Conservation (phyloP, 2,329 filamentous ascomycete genomes). For the Biscogniauxia marginata region DNA sequence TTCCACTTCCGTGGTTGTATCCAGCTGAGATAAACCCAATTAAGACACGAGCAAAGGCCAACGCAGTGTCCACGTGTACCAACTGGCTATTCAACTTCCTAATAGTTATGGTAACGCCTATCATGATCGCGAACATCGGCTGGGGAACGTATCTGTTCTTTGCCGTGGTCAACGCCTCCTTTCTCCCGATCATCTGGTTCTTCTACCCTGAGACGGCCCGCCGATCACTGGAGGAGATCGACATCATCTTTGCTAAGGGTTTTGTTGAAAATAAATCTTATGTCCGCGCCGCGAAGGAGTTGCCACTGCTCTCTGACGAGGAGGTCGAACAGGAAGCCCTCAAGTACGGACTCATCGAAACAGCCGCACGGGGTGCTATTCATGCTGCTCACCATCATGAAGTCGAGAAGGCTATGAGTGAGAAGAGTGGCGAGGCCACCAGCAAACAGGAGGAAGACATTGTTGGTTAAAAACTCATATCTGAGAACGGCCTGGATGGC, state of each 20-base stretch:
- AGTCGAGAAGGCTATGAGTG: constrained; percentile 20
- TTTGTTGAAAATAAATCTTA: constrained; percentile 58
- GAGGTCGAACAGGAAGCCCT: constrained; percentile 52
- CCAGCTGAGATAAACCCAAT: constrained; percentile 55
- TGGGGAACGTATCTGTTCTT: constrained; percentile 56
- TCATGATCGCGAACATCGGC: constrained; percentile 57
- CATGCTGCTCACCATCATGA: constrained; percentile 6
- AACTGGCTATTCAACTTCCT: constrained; percentile 42
- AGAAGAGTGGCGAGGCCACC: constrained; percentile 24
- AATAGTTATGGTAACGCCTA: constrained; percentile 61
- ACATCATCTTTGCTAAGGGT: constrained; percentile 60
- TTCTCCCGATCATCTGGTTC: constrained; percentile 44
- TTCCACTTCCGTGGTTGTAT: constrained; percentile 61
- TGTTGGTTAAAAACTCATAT: constrained; percentile 13
- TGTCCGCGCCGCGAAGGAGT: constrained; percentile 54
- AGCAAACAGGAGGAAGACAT: constrained; percentile 22
- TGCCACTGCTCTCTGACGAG: constrained; percentile 51
- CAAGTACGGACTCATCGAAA: constrained; percentile 32
- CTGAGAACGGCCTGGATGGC: neutral
- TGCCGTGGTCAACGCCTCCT: constrained; percentile 34
- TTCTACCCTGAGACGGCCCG: constrained; percentile 52
- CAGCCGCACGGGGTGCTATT: constrained; percentile 22
- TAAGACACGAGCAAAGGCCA: constrained; percentile 45
- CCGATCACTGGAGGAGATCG: constrained; percentile 54
- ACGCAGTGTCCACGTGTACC: constrained; percentile 57